Evolutionary conservation across 495 filamentous ascomycete genomes (phyloP).

Genomic region (Jackrogersella minutella): DNA sequence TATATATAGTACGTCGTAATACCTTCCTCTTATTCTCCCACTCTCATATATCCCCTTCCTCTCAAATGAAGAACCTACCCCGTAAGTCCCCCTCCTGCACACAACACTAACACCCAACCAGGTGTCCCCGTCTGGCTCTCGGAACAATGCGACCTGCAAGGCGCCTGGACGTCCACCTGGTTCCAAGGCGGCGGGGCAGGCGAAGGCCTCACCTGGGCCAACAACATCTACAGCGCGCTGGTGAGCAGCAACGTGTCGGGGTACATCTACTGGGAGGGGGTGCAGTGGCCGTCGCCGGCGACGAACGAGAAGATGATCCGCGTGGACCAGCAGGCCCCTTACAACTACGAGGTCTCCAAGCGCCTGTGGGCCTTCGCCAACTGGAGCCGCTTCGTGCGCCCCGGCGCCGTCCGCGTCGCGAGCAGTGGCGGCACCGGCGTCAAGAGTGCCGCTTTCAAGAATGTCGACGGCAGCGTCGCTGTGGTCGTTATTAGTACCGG

Average conservation of each 20-base stretch:
- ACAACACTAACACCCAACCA: slow-evolving; percentile 12
- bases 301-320: slow-evolving; percentile 58
- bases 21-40: background rate
- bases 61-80: background rate
- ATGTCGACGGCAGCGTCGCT: slow-evolving; percentile 57
- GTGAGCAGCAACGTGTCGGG: slow-evolving; percentile 55
- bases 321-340: slow-evolving; percentile 50
- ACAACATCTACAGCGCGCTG: slow-evolving; percentile 59
- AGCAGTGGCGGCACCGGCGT: slow-evolving; percentile 47
- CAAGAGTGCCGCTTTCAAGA: slow-evolving; percentile 59
- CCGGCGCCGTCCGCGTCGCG: slow-evolving; percentile 55
- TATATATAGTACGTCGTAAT: slow-evolving; percentile 13
- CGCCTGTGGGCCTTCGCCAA: slow-evolving; percentile 65
- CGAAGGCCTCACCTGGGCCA: slow-evolving; percentile 66
- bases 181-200: slow-evolving; percentile 54
- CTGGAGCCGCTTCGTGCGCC: slow-evolving; percentile 58
- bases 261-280: slow-evolving; percentile 65
- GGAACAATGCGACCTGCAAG: slow-evolving; percentile 58
- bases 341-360: slow-evolving; percentile 52
- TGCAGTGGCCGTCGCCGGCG: slow-evolving; percentile 56
- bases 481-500: slow-evolving; percentile 59
- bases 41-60: background rate
- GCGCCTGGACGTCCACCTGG: slow-evolving; percentile 57
- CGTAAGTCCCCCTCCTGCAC: background rate
- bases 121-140: slow-evolving; percentile 49